phyloP scores from a whole-genome alignment of 192 early-diverging fungal genomes.

The Podila minutissima region DNA sequence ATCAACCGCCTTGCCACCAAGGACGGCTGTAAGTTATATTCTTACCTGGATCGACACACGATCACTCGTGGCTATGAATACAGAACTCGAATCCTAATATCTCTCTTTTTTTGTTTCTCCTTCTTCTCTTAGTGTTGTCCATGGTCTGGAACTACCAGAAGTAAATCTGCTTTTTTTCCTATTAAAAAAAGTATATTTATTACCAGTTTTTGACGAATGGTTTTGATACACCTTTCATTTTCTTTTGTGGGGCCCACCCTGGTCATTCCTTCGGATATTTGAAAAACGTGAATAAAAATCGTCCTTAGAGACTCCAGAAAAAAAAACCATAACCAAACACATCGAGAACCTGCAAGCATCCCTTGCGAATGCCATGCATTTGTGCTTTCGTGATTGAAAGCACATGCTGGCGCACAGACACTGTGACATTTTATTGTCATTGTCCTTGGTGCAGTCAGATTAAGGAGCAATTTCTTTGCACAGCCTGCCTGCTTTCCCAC shows the following conservation, averaged over 20 bases:
- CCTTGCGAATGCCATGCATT: no score
- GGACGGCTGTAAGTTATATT: conserved; percentile 69
- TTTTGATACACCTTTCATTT: conserved; percentile 3
- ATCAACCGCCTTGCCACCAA: conserved; percentile 92
- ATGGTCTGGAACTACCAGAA: conserved; percentile 81
- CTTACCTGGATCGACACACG: background rate
- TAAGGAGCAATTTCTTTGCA: no score
- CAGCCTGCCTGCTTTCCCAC: no score
- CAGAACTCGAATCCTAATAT: background rate
- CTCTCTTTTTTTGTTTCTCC: background rate
- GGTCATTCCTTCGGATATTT: conserved; percentile 23
- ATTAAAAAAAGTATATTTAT: conserved; percentile 4
- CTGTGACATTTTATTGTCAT: background rate
- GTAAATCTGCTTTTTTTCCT: conserved; percentile 53
- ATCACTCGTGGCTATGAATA: background rate
- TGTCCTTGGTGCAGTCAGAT: no score
- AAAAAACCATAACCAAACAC: background rate
- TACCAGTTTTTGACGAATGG: conserved; percentile 6
- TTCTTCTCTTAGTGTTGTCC: conserved; percentile 62
- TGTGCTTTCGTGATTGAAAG: background rate
- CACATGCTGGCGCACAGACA: background rate
- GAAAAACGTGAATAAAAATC: conserved; percentile 48
- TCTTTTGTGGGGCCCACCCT: conserved; percentile 7
- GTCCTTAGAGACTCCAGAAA: conserved; percentile 47
- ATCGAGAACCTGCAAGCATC: no score